These are phyloP conservation scores for Metarhizium anisopliae DNA, from an alignment of 2,329 filamentous ascomycete genomes.

Conservation along the genomic window DNA sequence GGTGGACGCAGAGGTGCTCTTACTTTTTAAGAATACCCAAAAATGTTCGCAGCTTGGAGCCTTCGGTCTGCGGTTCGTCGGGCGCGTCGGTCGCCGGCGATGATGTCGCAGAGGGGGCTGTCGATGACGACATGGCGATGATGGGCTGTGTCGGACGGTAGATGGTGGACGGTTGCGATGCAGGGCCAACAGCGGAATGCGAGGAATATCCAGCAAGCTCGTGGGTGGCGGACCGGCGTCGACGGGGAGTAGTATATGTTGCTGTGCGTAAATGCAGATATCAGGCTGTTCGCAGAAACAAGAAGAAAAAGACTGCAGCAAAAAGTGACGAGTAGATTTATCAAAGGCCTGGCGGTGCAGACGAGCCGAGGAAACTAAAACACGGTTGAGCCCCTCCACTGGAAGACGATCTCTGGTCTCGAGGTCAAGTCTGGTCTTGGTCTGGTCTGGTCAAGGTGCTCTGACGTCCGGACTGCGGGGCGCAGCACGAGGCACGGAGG, in stretches of 20 bases:
- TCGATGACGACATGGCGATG: constrained; percentile 28
- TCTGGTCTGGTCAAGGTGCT: too few species aligned
- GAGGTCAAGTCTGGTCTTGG: too few species aligned
- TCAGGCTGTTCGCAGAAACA: not conserved
- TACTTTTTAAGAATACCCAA: constrained; percentile 82
- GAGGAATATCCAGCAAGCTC: not conserved
- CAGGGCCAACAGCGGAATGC: not conserved
- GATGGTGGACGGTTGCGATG: not conserved
- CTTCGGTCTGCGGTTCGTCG: constrained; percentile 57
- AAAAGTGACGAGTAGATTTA: too few species aligned
- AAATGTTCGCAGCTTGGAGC: constrained; percentile 83
- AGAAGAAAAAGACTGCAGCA: not conserved
- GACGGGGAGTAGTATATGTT: not conserved
- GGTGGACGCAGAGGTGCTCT: constrained; percentile 21
- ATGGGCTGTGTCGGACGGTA: not conserved
- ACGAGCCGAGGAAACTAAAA: not conserved
- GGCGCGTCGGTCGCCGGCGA: constrained; percentile 23
- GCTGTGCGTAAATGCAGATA: not conserved
- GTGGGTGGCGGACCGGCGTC: not conserved
- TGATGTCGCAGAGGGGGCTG: constrained; percentile 21
- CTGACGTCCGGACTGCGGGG: not conserved
- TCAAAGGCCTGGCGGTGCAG: too few species aligned
- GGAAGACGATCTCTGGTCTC: not conserved
- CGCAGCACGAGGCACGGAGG: too few species aligned
- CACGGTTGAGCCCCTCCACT: not conserved